These are phyloP conservation scores for Aspergillus fumigatiaffinis DNA, from an alignment of 2,329 filamentous ascomycete genomes.

Conservation along the genomic window DNA sequence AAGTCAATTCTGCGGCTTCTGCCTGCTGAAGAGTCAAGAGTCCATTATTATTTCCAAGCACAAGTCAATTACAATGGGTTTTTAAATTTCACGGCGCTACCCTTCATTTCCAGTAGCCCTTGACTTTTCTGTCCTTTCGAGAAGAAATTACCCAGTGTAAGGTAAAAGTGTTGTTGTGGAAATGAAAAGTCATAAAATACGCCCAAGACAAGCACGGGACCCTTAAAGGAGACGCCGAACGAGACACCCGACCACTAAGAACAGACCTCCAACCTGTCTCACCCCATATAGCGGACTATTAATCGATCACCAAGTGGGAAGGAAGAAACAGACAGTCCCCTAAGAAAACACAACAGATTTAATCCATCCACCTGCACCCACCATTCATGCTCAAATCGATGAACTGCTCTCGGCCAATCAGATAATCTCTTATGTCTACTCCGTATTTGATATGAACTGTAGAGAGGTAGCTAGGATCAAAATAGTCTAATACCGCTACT, in stretches of 20 bases:
- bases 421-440: background rate
- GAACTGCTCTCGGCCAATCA: conserved; percentile 7
- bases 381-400: conserved; percentile 1
- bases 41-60: no score
- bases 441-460: background rate
- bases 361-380: background rate
- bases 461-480: background rate
- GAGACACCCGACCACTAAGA: background rate
- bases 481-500: background rate
- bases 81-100: background rate
- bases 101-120: background rate
- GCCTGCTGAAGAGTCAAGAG: background rate
- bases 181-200: background rate
- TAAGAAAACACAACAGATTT: background rate
- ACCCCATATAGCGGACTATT: background rate
- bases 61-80: background rate
- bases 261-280: conserved; percentile 2
- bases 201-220: background rate
- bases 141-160: background rate
- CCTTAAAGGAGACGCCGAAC: background rate
- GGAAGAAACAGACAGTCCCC: no score
- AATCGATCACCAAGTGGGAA: no score
- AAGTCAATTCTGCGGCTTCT: background rate
- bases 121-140: no score
- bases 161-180: background rate